Evolutionary conservation across 164 flowering plant species (phyloP), one percentile per base, ranked within the genome.

Genomic region (Litsea cubeba): DNA sequence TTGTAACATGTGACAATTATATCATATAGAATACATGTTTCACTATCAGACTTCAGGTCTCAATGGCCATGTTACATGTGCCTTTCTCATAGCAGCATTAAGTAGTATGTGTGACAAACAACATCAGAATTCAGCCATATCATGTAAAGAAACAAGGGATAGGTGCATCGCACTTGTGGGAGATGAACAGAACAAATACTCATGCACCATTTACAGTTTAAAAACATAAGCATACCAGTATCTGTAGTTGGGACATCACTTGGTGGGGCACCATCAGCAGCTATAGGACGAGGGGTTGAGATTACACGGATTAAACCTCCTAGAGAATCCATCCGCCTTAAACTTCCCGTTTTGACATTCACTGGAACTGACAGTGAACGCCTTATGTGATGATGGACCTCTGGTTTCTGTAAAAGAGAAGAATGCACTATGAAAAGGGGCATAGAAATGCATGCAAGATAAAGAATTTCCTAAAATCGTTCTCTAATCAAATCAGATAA

Each of bases 321-420:
- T 28, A 75, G 71, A 22, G 93, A 91, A 77, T 87, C 90, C 46
- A 75, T 74, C 77, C 88, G 79, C 74, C 87, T 81, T 80, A 87
- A 78, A 77, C 88, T 85, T 83, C 86, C 77, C 20, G 74, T 71
- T 78, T 85, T 89, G 40, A 84, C 82, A 81, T 88, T 89, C 50
- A 85, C 86, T 14, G 96, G 96, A 76, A 88, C 96, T 63, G 96
- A 91, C 5, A 86, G 76, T 35, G 91, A 91, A 68, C 96, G 90
- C 58, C 78, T 80, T 76, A 91, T 91, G 58, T 82, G 78, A 23
- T 80, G 79, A 73, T 81, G 79, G 71, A 64, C 83, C 77, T 82
- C 86, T 73, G 71, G 62, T 70, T 81, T 83, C 95, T 91, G 90
- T 25, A 62, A 50, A 65, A 72, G 50, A 79, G 62, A 66, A n/a